A percentile compares a stretch with the other conserved stretches of the same genome.
These are phyloP conservation scores for Prunus fruticosa DNA, from an alignment of 306 rosid genomes.

Conservation along the genomic window DNA sequence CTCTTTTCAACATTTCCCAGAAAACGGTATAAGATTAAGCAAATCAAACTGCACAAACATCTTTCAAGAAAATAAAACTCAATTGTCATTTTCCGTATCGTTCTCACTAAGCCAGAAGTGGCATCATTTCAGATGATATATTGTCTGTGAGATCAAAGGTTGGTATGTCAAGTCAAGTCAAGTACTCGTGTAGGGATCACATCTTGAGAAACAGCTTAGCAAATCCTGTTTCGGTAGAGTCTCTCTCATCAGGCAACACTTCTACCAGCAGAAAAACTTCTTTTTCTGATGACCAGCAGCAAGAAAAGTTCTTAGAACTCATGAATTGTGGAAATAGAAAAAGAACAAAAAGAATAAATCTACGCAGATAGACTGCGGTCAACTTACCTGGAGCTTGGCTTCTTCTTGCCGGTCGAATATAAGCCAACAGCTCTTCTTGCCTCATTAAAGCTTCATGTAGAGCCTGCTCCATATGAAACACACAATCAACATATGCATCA, in stretches of 20 bases:
- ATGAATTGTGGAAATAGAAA: not conserved
- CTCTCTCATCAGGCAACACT: conserved; percentile 25
- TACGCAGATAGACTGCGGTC: not conserved
- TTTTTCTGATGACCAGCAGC: conserved; percentile 60
- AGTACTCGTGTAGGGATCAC: not conserved
- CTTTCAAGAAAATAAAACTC: not conserved
- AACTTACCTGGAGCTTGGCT: conserved; percentile 74
- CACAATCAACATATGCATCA: conserved; percentile 10
- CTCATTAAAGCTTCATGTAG: conserved; percentile 84
- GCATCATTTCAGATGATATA: conserved; percentile 19
- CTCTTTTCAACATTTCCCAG: conserved; percentile 1
- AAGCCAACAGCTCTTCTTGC: conserved; percentile 94
- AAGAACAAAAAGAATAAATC: not conserved
- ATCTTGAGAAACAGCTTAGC: conserved; percentile 3
- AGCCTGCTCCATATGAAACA: conserved; percentile 51
- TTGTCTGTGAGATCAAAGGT: conserved; percentile 20
- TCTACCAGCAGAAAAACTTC: conserved; percentile 79
- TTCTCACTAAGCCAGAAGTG: conserved; percentile 15
- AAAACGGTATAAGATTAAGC: not conserved
- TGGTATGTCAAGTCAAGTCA: conserved; percentile 17
- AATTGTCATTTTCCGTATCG: not conserved
- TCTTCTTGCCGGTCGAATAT: conserved; percentile 84
- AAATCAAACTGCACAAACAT: conserved; percentile 24
- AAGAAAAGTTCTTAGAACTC: conserved; percentile 7
- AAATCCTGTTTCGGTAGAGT: conserved; percentile 8